Conservation (phyloP, 371 early-diverging fungal genomes). For the Saksenaea vasiformis region DNA sequence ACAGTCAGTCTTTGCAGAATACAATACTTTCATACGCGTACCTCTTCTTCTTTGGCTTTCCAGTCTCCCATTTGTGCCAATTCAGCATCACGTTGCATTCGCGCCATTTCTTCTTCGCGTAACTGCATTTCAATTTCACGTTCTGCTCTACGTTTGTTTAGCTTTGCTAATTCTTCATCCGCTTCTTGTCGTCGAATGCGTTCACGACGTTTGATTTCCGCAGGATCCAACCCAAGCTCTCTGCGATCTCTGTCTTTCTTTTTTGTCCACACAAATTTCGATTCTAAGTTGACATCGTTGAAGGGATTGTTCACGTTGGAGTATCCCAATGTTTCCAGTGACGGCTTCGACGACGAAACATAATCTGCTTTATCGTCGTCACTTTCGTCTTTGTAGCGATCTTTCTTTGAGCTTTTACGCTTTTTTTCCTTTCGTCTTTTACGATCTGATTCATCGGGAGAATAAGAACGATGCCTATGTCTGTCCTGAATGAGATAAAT, state of each 20-base stretch:
- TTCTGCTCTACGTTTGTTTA: constrained; percentile 76
- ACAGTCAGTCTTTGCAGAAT: neutral
- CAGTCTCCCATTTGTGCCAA: constrained; percentile 92
- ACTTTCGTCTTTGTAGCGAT: constrained; percentile 12
- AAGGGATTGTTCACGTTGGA: constrained; percentile 82
- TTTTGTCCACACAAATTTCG: constrained; percentile 87
- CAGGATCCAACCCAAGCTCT: constrained; percentile 54
- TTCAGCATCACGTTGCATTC: constrained; percentile 81
- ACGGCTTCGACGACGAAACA: constrained; percentile 18
- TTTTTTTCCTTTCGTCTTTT: constrained; percentile 19
- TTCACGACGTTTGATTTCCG: constrained; percentile 66
- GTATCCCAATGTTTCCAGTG: constrained; percentile 54
- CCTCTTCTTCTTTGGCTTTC: constrained; percentile 87
- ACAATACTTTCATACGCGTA: constrained; percentile 10
- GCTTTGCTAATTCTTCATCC: constrained; percentile 75
- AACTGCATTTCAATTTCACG: constrained; percentile 82
- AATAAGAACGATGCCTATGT: constrained; percentile 21
- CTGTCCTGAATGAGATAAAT: neutral
- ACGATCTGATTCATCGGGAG: constrained; percentile 14
- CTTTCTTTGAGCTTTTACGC: constrained; percentile 18
- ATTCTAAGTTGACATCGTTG: constrained; percentile 76
- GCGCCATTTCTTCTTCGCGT: constrained; percentile 78
- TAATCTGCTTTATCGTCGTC: constrained; percentile 20
- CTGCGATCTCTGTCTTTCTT: constrained; percentile 72
- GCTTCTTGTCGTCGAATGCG: constrained; percentile 69